Evolutionary conservation across 257 asterid genomes (phyloP), one percentile per base, ranked within the genome.

Genomic region (Ocimum tenuiflorum): DNA sequence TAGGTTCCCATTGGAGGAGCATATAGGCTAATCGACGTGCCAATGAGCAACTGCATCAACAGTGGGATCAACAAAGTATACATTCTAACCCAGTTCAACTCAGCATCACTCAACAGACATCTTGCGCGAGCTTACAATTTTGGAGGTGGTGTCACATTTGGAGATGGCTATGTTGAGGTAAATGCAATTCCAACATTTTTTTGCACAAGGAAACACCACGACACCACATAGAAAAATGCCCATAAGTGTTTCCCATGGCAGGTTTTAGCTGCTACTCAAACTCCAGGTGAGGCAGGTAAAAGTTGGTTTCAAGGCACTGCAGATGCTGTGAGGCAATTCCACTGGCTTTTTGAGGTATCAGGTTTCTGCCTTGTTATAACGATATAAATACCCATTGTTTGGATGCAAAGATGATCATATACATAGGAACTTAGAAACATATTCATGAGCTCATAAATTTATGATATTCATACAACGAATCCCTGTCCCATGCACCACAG

Each of bases 1-100:
- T 81, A 92, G 99, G 97, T 92, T 71, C 99, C 99, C 0, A 87
- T 92, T 17, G 99, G 97, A 67, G 99, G 99, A 73, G 91, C 96
- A 55, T 92, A 92, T 43, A 83, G 99, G 80, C 83, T 92, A n/a
- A 92, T 92, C 12, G 99, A 87, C 48, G 94, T 92, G 41, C 99
- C 99, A 19, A 92, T 92, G 99, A 92, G 99, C 80, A 91, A 91
- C 82, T 91, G 97, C 77, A 91, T 91, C 77, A 91, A 91, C 65
- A 87, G 98, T 60, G 98, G 99, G 63, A 72, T 92, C 86, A 89
- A 89, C 80, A 92, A 92, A 72, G 95, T 92, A 4, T 92, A 89
- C 89, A 87, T 89, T 63, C 94, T 92, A 45, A 92, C 99, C 67
- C 99, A 92, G 79, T 92, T 82, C 80, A 92, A 92, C 76, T 92